These are phyloP conservation scores for Aschersonia sp. DNA, from an alignment of 2,329 filamentous ascomycete genomes.

Conservation along the genomic window DNA sequence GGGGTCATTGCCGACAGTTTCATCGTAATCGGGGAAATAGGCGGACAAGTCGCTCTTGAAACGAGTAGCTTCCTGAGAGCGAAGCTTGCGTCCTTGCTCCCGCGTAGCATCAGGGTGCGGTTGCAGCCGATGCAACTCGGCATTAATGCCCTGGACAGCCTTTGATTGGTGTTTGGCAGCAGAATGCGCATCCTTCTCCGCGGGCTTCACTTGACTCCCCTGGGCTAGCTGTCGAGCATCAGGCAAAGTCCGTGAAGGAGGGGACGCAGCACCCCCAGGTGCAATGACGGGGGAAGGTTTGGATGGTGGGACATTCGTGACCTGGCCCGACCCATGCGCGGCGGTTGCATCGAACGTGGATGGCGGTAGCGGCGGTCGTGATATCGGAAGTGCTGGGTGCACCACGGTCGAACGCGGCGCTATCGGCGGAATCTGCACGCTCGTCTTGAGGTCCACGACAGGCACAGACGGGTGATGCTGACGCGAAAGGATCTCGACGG, in stretches of 20 bases:
- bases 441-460: constrained; percentile 7
- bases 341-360: constrained; percentile 1
- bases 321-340: too few relatives aligned
- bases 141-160: constrained; percentile 45
- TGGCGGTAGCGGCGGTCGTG: not conserved
- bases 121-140: constrained; percentile 44
- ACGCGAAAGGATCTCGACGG: constrained; percentile 33
- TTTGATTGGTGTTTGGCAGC: constrained; percentile 41
- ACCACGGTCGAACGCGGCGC: constrained; percentile 11
- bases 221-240: too few relatives aligned
- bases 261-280: not conserved
- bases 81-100: constrained; percentile 60
- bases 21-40: constrained; percentile 91
- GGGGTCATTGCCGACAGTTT: constrained; percentile 75
- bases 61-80: constrained; percentile 72
- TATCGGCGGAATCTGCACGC: constrained; percentile 10
- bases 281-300: not conserved
- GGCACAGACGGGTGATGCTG: constrained; percentile 13
- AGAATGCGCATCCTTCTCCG: constrained; percentile 7
- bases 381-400: constrained; percentile 4
- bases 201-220: not conserved
- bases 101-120: constrained; percentile 28
- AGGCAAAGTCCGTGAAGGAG: not conserved
- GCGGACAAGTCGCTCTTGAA: constrained; percentile 83
- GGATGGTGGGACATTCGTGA: not conserved